Evolutionary conservation across 768 basidiomycete genomes (phyloP).

Genomic region (Astraeus odoratus): DNA sequence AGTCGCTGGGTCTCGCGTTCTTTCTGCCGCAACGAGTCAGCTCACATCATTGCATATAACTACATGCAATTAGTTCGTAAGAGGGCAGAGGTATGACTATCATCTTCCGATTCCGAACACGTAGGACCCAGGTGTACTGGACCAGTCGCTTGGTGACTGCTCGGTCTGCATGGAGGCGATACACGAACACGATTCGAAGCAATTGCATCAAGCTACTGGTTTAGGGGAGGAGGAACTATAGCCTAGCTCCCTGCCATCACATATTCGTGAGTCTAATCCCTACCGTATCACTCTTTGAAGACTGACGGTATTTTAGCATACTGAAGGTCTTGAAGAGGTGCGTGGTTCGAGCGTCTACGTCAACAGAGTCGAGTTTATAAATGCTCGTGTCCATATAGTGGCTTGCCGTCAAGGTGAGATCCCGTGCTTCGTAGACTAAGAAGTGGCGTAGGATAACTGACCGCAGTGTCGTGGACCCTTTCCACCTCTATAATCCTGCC

Average conservation of each 20-base stretch:
- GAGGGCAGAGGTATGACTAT: slow-evolving; percentile 68
- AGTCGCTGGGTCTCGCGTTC: slow-evolving; percentile 71
- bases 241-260: slow-evolving; percentile 85
- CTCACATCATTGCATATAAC: slow-evolving; percentile 1
- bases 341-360: slow-evolving; percentile 9
- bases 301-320: slow-evolving; percentile 46
- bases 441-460: slow-evolving; percentile 64
- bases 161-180: slow-evolving; percentile 93
- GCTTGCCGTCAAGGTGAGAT: slow-evolving; percentile 66
- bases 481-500: slow-evolving; percentile 55
- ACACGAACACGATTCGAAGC: slow-evolving; percentile 38
- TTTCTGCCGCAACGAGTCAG: slow-evolving; percentile 69
- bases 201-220: slow-evolving; percentile 28
- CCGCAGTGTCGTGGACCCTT: slow-evolving; percentile 84
- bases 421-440: neutral
- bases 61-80: slow-evolving; percentile 42
- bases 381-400: slow-evolving; percentile 34
- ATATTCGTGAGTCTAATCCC: slow-evolving; percentile 55
- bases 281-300: slow-evolving; percentile 3
- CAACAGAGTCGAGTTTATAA: slow-evolving; percentile 13
- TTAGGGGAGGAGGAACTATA: slow-evolving; percentile 56
- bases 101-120: slow-evolving; percentile 58
- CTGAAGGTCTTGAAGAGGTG: slow-evolving; percentile 77
- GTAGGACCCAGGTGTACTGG: slow-evolving; percentile 68
- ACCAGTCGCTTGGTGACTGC: slow-evolving; percentile 77